Percentiles rank a stretch among this genome's conserved stretches.
These are phyloP conservation scores for Verticillium longisporum DNA, from an alignment of 2,329 filamentous ascomycete species.

Conservation along the genomic window DNA sequence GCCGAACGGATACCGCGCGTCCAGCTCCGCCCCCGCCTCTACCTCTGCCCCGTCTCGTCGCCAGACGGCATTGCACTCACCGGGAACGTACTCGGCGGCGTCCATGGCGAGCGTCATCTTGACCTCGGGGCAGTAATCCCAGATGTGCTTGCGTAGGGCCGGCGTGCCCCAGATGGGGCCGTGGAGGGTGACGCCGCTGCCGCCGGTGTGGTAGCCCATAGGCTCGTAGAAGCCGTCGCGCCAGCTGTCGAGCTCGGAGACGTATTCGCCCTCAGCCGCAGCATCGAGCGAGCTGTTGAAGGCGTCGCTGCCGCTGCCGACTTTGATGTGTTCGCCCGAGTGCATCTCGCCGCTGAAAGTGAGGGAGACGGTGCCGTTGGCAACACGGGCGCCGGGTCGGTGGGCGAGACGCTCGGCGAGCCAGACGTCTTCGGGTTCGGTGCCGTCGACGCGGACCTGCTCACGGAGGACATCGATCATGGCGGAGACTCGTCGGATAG, in stretches of 20 bases:
- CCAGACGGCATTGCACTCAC: conserved; percentile 37
- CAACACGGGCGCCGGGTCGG: conserved; percentile 38
- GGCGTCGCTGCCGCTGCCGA: conserved; percentile 10
- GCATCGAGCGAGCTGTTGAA: conserved; percentile 19
- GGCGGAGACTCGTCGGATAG: conserved; percentile 43
- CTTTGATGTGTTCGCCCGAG: conserved; percentile 19
- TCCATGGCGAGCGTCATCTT: conserved; percentile 53
- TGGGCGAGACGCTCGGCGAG: conserved; percentile 44
- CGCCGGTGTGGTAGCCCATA: conserved; percentile 52
- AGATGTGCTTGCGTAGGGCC: conserved; percentile 40
- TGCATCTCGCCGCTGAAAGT: conserved; percentile 46
- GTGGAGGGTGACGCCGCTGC: conserved; percentile 38
- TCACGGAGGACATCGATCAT: conserved; percentile 45
- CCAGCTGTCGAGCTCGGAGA: conserved; percentile 41
- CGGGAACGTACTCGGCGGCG: conserved; percentile 41
- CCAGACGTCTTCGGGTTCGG: conserved; percentile 51
- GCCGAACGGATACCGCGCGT: conserved; percentile 23
- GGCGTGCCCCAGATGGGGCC: conserved; percentile 41
- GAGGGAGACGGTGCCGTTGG: conserved; percentile 42
- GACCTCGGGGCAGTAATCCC: conserved; percentile 51
- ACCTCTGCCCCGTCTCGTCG: conserved; percentile 27
- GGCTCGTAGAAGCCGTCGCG: conserved; percentile 47
- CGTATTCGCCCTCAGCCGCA: conserved; percentile 21
- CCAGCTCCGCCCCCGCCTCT: conserved; percentile 15
- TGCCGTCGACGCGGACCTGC: conserved; percentile 34